These are phyloP conservation scores for Hymenoscyphus scutula DNA, from an alignment of 2,329 filamentous ascomycete genomes.

Conservation along the genomic window DNA sequence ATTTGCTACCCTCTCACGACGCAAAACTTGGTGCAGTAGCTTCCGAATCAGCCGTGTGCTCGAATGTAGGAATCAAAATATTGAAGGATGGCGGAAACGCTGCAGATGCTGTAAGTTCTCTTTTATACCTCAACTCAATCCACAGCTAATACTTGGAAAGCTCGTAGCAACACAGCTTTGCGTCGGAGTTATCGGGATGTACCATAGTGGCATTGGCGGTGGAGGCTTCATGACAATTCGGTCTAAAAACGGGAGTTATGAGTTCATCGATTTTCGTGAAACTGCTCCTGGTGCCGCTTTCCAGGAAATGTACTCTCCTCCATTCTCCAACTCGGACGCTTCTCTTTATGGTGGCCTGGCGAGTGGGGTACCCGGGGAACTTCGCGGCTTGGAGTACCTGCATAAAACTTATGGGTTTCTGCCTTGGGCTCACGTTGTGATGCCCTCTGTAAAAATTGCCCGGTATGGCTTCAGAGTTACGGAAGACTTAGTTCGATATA, in stretches of 20 bases:
- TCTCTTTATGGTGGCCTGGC: conserved; percentile 59
- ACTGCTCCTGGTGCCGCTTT: conserved; percentile 60
- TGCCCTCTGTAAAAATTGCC: conserved; percentile 59
- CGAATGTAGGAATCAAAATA: conserved; percentile 63
- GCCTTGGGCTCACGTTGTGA: conserved; percentile 54
- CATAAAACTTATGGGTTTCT: conserved; percentile 50
- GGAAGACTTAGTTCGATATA: conserved; percentile 62
- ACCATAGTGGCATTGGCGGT: conserved; percentile 61
- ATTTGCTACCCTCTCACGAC: conserved; percentile 1
- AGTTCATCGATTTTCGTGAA: conserved; percentile 68
- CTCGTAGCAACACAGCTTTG: conserved; percentile 53
- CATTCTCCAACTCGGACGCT: conserved; percentile 44
- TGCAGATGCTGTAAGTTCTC: conserved; percentile 46
- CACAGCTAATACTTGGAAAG: conserved; percentile 33
- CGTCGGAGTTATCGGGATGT: conserved; percentile 52
- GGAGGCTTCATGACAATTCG: conserved; percentile 67
- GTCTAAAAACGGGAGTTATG: conserved; percentile 57
- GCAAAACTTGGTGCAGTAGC: conserved; percentile 61
- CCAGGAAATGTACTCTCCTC: conserved; percentile 63
- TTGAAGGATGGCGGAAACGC: conserved; percentile 58
- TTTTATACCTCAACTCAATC: not conserved
- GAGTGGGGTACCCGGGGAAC: conserved; percentile 52
- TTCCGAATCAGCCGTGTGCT: conserved; percentile 68
- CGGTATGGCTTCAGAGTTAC: conserved; percentile 60
- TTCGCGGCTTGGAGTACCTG: conserved; percentile 38